Evolutionary conservation across 106 monocot species (phyloP), one percentile per base, ranked within the genome.

Genomic region (Dendrobium nobile): DNA sequence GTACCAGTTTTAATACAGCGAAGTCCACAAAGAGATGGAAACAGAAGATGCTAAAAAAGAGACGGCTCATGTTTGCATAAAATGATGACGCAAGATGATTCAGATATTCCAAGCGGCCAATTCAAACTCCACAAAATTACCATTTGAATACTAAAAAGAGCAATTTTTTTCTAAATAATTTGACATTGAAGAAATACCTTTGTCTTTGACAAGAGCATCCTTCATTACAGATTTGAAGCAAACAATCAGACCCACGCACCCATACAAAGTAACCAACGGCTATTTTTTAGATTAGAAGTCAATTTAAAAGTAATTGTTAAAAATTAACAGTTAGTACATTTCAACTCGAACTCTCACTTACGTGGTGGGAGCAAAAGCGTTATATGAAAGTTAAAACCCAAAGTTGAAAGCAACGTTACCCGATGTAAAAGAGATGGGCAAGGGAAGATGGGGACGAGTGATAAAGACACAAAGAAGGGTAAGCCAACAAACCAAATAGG

Each of bases 331-430:
- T 51, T 51, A 51, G 51, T 51, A 51, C 15, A 51, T 13, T 45
- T 9, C 4, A 45, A 45, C 45, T 45, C 9, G 45, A 45, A 45
- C 45, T 51, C 51, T 13, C 51, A 51, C 2, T 51, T 51, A 10
- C 47, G 47, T 47, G 47, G 47, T 47, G 47, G 47, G 47, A 47
- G 47, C 47, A 47, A 47, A 47, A 47, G 47, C 9, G 31, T 31
- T 1, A 31, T 0, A 31, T 31, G 31, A 31, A 31, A 31, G 31
- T 31, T 31, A 1, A 31, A 22, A n/a, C 64, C 8, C 64, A 22
- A 65, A 65, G 64, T 65, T 65, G 64, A 65, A 65, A 65, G 64
- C 64, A 65, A 65, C 64, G 64, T 15, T 65, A 65, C 64, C 24
- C 64, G 9, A 65, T 65, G 64, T 8, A 24, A 65, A 65, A 5